Conservation (phyloP, 2,329 filamentous ascomycete genomes). For the Beauveria sp. region DNA sequence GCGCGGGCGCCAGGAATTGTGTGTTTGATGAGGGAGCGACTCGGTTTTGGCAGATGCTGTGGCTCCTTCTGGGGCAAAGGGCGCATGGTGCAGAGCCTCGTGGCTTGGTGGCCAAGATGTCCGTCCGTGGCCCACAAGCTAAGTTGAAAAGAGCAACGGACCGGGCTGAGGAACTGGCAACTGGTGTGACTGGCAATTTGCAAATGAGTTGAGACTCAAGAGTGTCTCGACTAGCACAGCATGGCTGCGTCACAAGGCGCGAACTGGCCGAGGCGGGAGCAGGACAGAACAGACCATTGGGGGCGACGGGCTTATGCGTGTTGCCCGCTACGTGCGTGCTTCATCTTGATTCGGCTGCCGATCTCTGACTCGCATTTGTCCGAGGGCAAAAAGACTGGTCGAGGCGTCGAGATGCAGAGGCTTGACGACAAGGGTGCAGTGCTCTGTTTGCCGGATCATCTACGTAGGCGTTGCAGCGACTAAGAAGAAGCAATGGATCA, state of each 20-base stretch:
- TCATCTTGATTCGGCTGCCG: conserved; percentile 16
- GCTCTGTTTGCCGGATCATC: neutral
- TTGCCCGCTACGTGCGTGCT: conserved; percentile 1
- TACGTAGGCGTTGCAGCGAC: neutral
- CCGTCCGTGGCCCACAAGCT: neutral
- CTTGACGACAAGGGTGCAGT: neutral
- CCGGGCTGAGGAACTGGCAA: neutral
- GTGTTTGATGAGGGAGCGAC: neutral
- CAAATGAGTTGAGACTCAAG: neutral
- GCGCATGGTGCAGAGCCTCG: neutral
- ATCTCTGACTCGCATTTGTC: conserved; percentile 17
- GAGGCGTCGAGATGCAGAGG: conserved; percentile 3
- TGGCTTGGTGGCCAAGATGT: neutral
- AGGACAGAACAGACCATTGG: conserved; percentile 1
- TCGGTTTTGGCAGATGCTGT: neutral
- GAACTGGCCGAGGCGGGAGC: neutral
- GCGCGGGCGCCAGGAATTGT: neutral
- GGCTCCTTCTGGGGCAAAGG: neutral
- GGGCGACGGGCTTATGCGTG: conserved; percentile 12
- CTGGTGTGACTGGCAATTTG: neutral
- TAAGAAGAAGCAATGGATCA: neutral
- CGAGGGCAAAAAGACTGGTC: neutral
- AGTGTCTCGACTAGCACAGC: neutral
- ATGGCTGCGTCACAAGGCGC: conserved; percentile 1
- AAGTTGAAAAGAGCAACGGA: neutral